Evolutionary conservation across 1,139 yeast genomes (phyloP).

Genomic region (Saccharomycopsis phalli): DNA sequence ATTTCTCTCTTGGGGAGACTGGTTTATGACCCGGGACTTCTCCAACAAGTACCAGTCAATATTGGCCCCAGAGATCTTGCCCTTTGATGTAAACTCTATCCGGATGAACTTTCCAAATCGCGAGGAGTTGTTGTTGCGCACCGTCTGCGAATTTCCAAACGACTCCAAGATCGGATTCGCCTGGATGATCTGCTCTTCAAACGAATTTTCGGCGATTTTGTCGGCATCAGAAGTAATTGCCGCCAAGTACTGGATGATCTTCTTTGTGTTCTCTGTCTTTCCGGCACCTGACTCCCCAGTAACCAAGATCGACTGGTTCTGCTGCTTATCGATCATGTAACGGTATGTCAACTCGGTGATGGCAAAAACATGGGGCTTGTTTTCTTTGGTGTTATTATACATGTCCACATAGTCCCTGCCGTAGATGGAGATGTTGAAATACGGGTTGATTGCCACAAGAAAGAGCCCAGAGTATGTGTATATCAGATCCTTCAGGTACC

Average conservation of each 20-base stretch:
- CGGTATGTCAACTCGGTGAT: slow-evolving; percentile 83
- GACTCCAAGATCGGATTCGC: slow-evolving; percentile 95
- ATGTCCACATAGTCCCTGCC: slow-evolving; percentile 45
- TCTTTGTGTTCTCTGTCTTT: slow-evolving; percentile 95
- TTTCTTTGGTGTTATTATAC: slow-evolving; percentile 42
- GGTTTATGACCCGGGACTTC: slow-evolving; percentile 87
- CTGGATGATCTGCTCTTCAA: slow-evolving; percentile 80
- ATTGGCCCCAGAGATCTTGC: slow-evolving; percentile 76
- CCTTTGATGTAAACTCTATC: slow-evolving; percentile 60
- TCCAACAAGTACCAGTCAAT: slow-evolving; percentile 93
- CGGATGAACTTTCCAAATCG: slow-evolving; percentile 95
- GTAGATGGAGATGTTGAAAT: slow-evolving; percentile 69
- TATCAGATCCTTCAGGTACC: slow-evolving; percentile 73
- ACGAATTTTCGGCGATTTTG: slow-evolving; percentile 29
- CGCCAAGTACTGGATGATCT: slow-evolving; percentile 85
- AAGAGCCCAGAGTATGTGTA: slow-evolving; percentile 81
- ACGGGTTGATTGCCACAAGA: slow-evolving; percentile 93
- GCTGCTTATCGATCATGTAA: slow-evolving; percentile 57
- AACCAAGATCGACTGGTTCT: slow-evolving; percentile 84
- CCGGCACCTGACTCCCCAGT: slow-evolving; percentile 99
- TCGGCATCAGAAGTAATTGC: slow-evolving; percentile 49
- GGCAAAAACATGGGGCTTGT: slow-evolving; percentile 83
- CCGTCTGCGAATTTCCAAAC: slow-evolving; percentile 96
- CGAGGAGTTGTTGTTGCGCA: slow-evolving; percentile 88
- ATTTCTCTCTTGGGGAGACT: slow-evolving; percentile 69